phyloP scores from a whole-genome alignment of 352 stramenopile genomes.

The Pythium utonaiense region DNA sequence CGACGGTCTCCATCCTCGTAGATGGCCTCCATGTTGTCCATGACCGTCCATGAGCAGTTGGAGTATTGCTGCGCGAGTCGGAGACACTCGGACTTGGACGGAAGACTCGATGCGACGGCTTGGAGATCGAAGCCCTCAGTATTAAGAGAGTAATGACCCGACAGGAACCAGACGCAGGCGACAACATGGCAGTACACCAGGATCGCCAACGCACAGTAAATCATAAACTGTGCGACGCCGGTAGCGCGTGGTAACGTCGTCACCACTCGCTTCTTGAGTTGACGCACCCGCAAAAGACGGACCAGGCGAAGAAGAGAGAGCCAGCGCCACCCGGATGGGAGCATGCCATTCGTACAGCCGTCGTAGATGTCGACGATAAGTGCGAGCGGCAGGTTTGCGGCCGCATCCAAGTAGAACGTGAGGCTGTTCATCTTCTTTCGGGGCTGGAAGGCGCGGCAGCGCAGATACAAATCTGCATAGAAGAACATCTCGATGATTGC shows the following conservation, averaged over 20 bases:
- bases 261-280: conserved; percentile 17
- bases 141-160: conserved; percentile 18
- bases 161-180: conserved; percentile 26
- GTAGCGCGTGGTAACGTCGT: conserved; percentile 16
- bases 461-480: conserved; percentile 20
- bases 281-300: conserved; percentile 24
- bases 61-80: conserved; percentile 18
- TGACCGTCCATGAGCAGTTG: conserved; percentile 31
- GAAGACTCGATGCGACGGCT: neutral
- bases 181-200: conserved; percentile 29
- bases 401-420: conserved; percentile 20
- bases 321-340: conserved; percentile 15
- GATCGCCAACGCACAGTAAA: conserved; percentile 27
- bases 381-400: conserved; percentile 24
- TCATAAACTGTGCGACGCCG: conserved; percentile 26
- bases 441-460: conserved; percentile 15
- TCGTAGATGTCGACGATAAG: conserved; percentile 24
- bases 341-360: conserved; percentile 6
- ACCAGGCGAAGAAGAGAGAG: conserved; percentile 25
- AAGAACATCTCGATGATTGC: conserved; percentile 23
- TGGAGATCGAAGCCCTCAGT: neutral
- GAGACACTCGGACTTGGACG: conserved; percentile 24
- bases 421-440: conserved; percentile 15
- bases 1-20: conserved; percentile 11
- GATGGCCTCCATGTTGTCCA: conserved; percentile 21